Conservation (phyloP, 2,329 filamentous ascomycete genomes). For the Macrophomina phaseolina region DNA sequence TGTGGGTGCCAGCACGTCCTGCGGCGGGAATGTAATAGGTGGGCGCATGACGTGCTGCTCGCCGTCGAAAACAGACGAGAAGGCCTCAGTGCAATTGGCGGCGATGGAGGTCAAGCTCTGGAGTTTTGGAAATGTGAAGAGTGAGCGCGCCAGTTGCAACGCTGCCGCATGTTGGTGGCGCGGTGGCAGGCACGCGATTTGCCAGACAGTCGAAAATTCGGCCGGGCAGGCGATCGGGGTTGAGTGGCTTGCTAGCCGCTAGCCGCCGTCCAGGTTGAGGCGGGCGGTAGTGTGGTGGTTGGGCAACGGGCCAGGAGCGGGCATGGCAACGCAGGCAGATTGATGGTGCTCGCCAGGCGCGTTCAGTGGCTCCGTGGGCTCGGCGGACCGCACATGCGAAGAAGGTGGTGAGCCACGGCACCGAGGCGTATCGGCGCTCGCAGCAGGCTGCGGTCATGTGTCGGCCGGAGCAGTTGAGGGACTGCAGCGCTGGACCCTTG, state of each 20-base stretch:
- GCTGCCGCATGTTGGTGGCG: conserved; percentile 20
- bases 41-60: conserved; percentile 11
- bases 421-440: conserved; percentile 13
- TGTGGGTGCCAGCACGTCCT: conserved; percentile 10
- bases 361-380: not conserved
- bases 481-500: not conserved
- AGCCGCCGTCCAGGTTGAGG: conserved; percentile 10
- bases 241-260: conserved; percentile 1
- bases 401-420: conserved; percentile 1
- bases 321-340: not conserved
- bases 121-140: conserved; percentile 3
- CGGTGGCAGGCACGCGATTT: not conserved
- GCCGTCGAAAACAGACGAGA: not conserved
- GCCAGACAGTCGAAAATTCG: conserved; percentile 2
- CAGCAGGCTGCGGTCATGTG: conserved; percentile 26
- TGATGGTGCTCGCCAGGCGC: not conserved
- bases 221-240: conserved; percentile 9
- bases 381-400: conserved; percentile 16
- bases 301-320: conserved; percentile 3
- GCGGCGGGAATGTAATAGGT: not conserved
- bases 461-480: conserved; percentile 6
- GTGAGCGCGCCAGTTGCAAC: not conserved
- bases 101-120: conserved; percentile 10
- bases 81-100: conserved; percentile 1
- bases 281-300: conserved; percentile 17